Evolutionary conservation across 1,139 yeast species (phyloP), one percentile per base, ranked within the genome.

Genomic region (Diutina neorugosa): DNA sequence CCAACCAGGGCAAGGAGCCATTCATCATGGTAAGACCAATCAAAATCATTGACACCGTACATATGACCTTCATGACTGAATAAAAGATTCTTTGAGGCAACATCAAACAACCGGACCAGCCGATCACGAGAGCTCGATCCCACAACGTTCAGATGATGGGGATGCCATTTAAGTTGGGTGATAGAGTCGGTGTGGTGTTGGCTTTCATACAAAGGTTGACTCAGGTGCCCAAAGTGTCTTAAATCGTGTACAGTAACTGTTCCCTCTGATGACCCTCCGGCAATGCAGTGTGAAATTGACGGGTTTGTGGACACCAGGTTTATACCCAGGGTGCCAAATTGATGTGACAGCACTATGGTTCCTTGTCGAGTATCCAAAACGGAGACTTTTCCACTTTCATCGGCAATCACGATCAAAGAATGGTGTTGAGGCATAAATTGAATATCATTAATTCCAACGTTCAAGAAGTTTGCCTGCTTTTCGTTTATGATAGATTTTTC

Each of bases 1-100:
- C 93, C 84, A 3, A 89, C 95, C 62, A 90, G 82, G 8, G 93
- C 86, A 50, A 91, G 61, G 68, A 88, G 76, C 86, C 91, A 84
- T 11, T 84, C 82, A 57, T 85, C 85, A 58, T 81, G 82, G 1
- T 82, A 80, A 55, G 90, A 87, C 98, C 98, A 93, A 51, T 84
- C 80, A 51, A 91, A 72, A 63, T 91, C 98, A 61, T 86, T 84
- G 16, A 93, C 87, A 21, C 94, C 91, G 54, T 86, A 73, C 77
- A 93, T 81, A 65, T 93, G 99, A 0, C 98, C 98, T 12, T 86
- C 88, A 65, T 94, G 98, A 41, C 79, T 75, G 63, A 93, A 91
- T 21, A 83, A 4, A 50, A 83, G 67, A 8, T 31, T 51, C 61
- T 67, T 67, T 4, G 73, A 75, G 1, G 77, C 62, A 3, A 82